Conservation (phyloP, 2,329 filamentous ascomycete species). For the Claviceps purpurea region DNA sequence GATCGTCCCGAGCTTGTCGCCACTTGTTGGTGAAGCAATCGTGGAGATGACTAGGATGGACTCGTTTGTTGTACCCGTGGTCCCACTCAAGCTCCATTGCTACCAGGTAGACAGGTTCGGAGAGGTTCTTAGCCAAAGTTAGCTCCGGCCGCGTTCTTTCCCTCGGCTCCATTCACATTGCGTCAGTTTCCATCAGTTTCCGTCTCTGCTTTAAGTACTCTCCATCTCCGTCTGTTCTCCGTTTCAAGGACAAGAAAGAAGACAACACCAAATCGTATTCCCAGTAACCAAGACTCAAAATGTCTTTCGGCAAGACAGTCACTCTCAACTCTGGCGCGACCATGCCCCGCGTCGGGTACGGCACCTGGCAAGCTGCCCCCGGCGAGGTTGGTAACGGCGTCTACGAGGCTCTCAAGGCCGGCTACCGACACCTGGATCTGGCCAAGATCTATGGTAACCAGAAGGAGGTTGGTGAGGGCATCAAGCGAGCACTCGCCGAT, state of each 20-base stretch:
- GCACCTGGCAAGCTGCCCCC: constrained; percentile 56
- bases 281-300: constrained; percentile 17
- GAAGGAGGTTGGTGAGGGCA: constrained; percentile 41
- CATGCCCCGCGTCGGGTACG: constrained; percentile 46
- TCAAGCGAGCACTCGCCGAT: constrained; percentile 31
- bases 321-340: constrained; percentile 51
- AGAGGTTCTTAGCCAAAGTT: too few species aligned
- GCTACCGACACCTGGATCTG: constrained; percentile 49
- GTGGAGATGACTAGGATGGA: not conserved
- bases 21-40: not conserved
- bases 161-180: not conserved
- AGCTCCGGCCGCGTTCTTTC: not conserved
- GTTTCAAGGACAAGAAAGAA: not conserved
- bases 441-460: constrained; percentile 51
- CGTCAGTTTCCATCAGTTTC: not conserved
- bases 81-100: constrained; percentile 4
- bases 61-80: not conserved
- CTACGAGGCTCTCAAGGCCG: constrained; percentile 46
- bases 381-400: constrained; percentile 52
- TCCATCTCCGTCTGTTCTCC: not conserved
- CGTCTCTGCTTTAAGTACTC: not conserved
- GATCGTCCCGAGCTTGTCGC: not conserved
- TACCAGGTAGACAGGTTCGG: too few species aligned
- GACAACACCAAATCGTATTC: not conserved
- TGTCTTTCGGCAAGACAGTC: constrained; percentile 44